phyloP scores from a whole-genome alignment of 140 eudicot species.

The Senecio squalidus region DNA sequence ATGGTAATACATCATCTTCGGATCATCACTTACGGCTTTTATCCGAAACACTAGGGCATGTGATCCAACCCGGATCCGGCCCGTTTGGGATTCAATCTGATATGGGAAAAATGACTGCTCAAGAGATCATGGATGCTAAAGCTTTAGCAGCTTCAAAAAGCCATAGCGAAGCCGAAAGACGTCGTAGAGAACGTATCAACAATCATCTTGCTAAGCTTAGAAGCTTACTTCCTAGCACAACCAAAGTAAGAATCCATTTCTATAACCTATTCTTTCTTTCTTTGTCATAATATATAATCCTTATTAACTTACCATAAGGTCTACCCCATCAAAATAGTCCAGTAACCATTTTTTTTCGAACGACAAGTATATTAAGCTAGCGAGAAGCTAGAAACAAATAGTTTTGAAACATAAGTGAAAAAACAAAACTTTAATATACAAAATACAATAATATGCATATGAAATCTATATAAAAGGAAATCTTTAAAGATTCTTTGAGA shows the following conservation, averaged over 20 bases:
- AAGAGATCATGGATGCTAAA: conserved; percentile 98
- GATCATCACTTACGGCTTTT: conserved; percentile 60
- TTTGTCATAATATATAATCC: neutral
- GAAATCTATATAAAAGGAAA: too few species aligned
- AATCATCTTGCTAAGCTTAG: conserved; percentile 91
- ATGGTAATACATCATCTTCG: conserved; percentile 30
- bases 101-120: conserved; percentile 77
- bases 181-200: conserved; percentile 89
- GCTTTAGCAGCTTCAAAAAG: conserved; percentile 96
- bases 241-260: conserved; percentile 53
- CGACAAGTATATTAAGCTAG: too few species aligned
- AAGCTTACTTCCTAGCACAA: conserved; percentile 81
- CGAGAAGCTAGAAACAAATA: too few species aligned
- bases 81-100: conserved; percentile 89
- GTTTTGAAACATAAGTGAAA: too few species aligned
- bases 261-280: neutral
- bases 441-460: too few species aligned
- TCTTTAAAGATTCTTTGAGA: conserved; percentile 24
- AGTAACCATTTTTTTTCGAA: too few species aligned
- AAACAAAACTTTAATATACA: too few species aligned
- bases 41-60: conserved; percentile 53
- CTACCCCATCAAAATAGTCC: too few species aligned
- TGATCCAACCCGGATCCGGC: conserved; percentile 56
- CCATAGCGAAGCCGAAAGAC: conserved; percentile 94
- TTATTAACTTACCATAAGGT: too few species aligned